Conservation (phyloP, 345 rosid species). For the Aquilaria malaccensis region DNA sequence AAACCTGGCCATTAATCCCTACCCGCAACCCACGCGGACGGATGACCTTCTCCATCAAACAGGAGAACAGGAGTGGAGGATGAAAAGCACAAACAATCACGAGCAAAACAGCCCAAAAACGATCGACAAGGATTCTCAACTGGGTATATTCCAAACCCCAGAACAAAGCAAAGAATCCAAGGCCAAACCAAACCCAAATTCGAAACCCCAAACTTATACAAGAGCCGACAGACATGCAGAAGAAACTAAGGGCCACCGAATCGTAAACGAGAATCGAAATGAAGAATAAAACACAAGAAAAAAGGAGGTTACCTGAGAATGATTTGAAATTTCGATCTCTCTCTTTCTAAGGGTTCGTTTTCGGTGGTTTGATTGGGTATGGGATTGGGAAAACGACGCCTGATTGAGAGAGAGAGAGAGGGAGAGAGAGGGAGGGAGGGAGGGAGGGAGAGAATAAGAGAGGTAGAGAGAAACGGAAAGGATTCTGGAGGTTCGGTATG, state of each 20-base stretch:
- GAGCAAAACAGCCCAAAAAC: slow-evolving; percentile 6
- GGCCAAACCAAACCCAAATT: neutral
- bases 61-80: neutral
- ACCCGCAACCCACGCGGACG: slow-evolving; percentile 31
- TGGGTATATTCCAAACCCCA: neutral
- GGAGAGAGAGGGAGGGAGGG: neutral
- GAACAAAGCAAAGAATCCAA: neutral
- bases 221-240: neutral
- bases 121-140: neutral
- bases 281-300: neutral
- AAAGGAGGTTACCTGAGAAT: slow-evolving; percentile 7
- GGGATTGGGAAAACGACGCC: slow-evolving; percentile 9
- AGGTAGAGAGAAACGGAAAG: slow-evolving; percentile 16
- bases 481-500: slow-evolving; percentile 1
- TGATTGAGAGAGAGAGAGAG: slow-evolving; percentile 20
- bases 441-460: slow-evolving; percentile 1
- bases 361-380: slow-evolving; percentile 1
- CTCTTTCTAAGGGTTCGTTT: slow-evolving; percentile 7
- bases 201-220: neutral
- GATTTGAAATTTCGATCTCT: slow-evolving; percentile 1
- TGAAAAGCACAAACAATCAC: neutral
- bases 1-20: slow-evolving; percentile 8
- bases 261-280: neutral
- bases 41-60: slow-evolving; percentile 32
- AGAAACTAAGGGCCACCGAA: neutral